Evolutionary conservation across 2,329 filamentous ascomycete species (phyloP), one percentile per base, ranked within the genome.

Genomic region (Graphiopsis chlorocephala): DNA sequence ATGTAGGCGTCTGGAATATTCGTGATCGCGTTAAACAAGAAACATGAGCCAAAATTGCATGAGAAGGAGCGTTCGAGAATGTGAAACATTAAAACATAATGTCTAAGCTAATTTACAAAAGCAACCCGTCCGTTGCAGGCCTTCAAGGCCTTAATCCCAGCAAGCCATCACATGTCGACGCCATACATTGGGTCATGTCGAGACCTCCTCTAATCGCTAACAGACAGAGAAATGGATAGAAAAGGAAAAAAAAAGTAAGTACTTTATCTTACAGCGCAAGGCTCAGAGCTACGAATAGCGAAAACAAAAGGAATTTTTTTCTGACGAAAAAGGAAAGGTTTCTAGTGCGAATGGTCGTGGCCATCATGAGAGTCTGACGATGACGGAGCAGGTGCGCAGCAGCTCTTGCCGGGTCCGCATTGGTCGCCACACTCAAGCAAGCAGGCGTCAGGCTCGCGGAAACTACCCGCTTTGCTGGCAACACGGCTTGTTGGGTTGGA

Each of bases 381-480:
- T 3, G 58, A 28, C 42, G 67, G 65, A 17, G 66, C 64, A 47
- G 78, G 78, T 26, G 72, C 73, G 67, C 79, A 81, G 65, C 79
- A 81, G 67, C 74, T 76, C 66, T 78, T 77, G 29, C 75, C 77
- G 45, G 72, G 75, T 15, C 75, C 78, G 67, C 80, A 82, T 20
- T 78, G 75, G 62, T 81, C 78, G 17, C 73, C 77, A 60, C 80
- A 81, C 31, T 80, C 80, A 23, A 82, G 71, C 67, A 82, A 64
- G 67, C 80, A 82, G 20, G 72, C 74, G 25, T 73, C 70, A 15
- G 75, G 69, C 12, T 72, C 72, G 17, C 72, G 67, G 10, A 73
- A 67, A 63, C 74, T 75, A 35, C 68, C 71, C 17, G 72, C 68
- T 59, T 72, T 71, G 64, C 72, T 75, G 28, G 59, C 74, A 74